Conservation (phyloP, 441 rosid species). For the Populus hybrid region DNA sequence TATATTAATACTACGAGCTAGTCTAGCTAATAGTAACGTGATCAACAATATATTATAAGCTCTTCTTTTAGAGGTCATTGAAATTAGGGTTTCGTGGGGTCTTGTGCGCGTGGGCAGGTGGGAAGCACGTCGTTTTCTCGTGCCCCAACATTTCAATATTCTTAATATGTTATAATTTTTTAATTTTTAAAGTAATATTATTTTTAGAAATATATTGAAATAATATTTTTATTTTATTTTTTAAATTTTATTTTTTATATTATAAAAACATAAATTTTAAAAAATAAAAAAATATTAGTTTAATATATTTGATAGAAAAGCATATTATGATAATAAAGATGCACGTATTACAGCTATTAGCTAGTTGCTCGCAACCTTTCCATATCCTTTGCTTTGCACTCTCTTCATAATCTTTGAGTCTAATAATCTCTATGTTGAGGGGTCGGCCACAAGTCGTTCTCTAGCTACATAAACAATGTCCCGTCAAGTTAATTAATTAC, state of each 20-base stretch:
- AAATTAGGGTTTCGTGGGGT: constrained; percentile 65
- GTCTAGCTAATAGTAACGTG: not conserved
- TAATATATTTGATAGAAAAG: too few species aligned
- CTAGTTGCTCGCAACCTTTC: constrained; percentile 20
- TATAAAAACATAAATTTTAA: too few species aligned
- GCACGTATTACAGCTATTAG: not conserved
- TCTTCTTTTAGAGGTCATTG: constrained; percentile 37
- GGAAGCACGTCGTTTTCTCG: constrained; percentile 54
- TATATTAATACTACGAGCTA: not conserved
- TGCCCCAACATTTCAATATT: constrained; percentile 31
- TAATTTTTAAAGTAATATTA: too few species aligned
- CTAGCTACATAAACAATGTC: not conserved
- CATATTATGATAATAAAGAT: too few species aligned
- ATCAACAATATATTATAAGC: constrained; percentile 5
- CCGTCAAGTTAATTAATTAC: not conserved
- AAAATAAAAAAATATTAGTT: too few species aligned
- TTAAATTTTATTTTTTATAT: not conserved
- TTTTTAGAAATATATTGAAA: not conserved
- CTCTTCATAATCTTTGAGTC: not conserved
- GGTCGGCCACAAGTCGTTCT: not conserved
- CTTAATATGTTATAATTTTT: not conserved
- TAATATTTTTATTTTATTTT: not conserved
- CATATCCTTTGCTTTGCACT: not conserved
- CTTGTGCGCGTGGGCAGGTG: constrained; percentile 55
- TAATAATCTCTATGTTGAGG: not conserved